phyloP scores from a whole-genome alignment of 1,284 basidiomycete genomes.

The Austropuccinia psidii region DNA sequence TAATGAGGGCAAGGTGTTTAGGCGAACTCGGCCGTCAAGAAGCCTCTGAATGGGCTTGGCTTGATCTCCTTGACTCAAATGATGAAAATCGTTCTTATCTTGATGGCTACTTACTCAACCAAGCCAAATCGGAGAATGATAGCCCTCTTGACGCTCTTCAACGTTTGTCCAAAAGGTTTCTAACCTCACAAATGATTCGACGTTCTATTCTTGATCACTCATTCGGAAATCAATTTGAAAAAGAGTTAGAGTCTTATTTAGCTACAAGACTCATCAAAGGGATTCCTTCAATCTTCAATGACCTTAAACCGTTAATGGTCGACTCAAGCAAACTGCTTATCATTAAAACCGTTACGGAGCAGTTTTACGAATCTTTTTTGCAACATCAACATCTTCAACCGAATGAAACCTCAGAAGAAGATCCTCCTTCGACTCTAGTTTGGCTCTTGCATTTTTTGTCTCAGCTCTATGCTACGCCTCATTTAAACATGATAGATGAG shows the following conservation, averaged over 20 bases:
- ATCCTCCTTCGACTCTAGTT: conserved; percentile 76
- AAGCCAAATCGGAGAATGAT: conserved; percentile 12
- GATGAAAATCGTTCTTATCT: conserved; percentile 11
- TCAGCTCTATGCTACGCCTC: conserved; percentile 68
- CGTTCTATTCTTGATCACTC: conserved; percentile 39
- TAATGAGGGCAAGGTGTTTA: neutral
- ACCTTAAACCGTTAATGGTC: conserved; percentile 80
- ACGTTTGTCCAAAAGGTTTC: conserved; percentile 38
- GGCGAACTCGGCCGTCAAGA: conserved; percentile 2
- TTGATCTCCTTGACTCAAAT: conserved; percentile 23
- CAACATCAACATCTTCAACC: conserved; percentile 18
- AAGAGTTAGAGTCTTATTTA: conserved; percentile 64
- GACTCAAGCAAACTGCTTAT: conserved; percentile 57
- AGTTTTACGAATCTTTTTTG: conserved; percentile 47
- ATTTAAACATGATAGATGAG: conserved; percentile 52
- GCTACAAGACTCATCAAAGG: conserved; percentile 68
- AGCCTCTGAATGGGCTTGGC: conserved; percentile 30
- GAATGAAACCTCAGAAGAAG: conserved; percentile 36
- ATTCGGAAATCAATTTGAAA: conserved; percentile 59
- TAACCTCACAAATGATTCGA: conserved; percentile 42
- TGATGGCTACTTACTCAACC: conserved; percentile 1
- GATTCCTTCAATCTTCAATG: conserved; percentile 86
- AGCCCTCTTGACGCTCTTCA: conserved; percentile 34
- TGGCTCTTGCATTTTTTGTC: conserved; percentile 95
- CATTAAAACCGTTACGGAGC: conserved; percentile 66